Conservation (phyloP, 2,329 filamentous ascomycete genomes). For the Fusarium verticillioides region DNA sequence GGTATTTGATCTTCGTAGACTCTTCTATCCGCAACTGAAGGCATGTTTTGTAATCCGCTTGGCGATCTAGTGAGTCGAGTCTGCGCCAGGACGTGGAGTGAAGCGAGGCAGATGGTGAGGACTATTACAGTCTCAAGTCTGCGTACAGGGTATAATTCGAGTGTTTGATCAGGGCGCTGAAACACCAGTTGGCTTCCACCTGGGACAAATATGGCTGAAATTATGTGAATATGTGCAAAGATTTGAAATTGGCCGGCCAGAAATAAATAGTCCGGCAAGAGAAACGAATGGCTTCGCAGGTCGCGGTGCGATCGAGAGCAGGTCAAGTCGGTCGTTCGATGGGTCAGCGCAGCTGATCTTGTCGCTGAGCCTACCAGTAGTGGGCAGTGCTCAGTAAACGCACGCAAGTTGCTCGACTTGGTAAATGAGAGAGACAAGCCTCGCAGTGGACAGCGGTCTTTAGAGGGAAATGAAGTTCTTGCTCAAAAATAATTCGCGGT, state of each 20-base stretch:
- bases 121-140: conserved; percentile 9
- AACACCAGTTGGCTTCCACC: conserved; percentile 35
- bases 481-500: conserved; percentile 11
- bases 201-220: conserved; percentile 36
- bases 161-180: conserved; percentile 12
- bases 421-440: conserved; percentile 27
- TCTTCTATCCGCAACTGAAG: conserved; percentile 69
- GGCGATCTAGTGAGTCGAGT: not conserved
- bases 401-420: conserved; percentile 15
- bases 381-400: conserved; percentile 31
- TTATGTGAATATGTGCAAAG: conserved; percentile 38
- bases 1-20: conserved; percentile 77
- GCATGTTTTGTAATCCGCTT: conserved; percentile 59
- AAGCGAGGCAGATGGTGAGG: not conserved
- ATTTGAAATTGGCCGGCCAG: conserved; percentile 24
- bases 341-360: conserved; percentile 48
- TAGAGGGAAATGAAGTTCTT: conserved; percentile 5
- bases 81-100: conserved; percentile 5
- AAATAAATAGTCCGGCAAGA: conserved; percentile 11
- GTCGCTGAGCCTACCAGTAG: conserved; percentile 32
- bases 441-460: not conserved
- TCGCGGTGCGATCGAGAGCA: conserved; percentile 33
- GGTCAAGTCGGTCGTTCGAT: conserved; percentile 40
- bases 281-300: conserved; percentile 41
- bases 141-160: conserved; percentile 5